Percentiles rank a stretch among this genome's conserved stretches.
Conservation (phyloP, 176 grass and related monocot genomes). For the Aechmea fasciata region DNA sequence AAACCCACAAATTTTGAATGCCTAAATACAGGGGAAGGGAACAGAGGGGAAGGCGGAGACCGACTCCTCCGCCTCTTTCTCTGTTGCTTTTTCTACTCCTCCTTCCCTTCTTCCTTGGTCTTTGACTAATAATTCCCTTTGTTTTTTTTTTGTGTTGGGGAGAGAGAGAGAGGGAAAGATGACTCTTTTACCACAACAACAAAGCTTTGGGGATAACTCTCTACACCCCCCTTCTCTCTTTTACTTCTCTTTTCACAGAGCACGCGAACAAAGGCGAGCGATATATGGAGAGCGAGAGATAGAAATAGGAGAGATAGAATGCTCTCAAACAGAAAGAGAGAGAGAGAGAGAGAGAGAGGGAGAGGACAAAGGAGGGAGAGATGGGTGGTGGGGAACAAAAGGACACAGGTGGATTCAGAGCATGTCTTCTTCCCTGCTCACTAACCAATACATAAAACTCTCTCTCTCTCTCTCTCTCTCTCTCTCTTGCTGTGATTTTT, state of each 20-base stretch:
- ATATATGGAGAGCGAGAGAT: neutral
- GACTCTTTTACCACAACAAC: neutral
- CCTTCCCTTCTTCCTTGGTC: neutral
- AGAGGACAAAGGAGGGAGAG: conserved; percentile 3
- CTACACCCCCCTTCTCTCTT: conserved; percentile 28
- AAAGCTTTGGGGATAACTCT: conserved; percentile 21
- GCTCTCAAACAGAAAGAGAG: neutral
- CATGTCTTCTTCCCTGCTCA: conserved; percentile 2
- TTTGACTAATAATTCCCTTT: no score
- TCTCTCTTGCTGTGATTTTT: neutral
- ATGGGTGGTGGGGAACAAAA: neutral
- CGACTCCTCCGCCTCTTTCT: neutral
- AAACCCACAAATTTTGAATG: no score
- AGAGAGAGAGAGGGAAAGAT: no score
- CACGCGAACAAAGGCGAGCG: conserved; percentile 50
- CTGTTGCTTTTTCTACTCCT: neutral
- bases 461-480: neutral
- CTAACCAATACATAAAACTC: neutral
- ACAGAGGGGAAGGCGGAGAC: no score
- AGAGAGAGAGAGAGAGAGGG: neutral
- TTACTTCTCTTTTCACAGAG: conserved; percentile 30
- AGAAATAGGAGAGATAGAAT: neutral
- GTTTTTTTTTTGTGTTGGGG: no score
- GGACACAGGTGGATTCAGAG: conserved; percentile 5
- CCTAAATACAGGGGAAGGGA: no score